Base-by-base conservation (phyloP, 179 eudicot species). In the Silene noctiflora region DNA sequence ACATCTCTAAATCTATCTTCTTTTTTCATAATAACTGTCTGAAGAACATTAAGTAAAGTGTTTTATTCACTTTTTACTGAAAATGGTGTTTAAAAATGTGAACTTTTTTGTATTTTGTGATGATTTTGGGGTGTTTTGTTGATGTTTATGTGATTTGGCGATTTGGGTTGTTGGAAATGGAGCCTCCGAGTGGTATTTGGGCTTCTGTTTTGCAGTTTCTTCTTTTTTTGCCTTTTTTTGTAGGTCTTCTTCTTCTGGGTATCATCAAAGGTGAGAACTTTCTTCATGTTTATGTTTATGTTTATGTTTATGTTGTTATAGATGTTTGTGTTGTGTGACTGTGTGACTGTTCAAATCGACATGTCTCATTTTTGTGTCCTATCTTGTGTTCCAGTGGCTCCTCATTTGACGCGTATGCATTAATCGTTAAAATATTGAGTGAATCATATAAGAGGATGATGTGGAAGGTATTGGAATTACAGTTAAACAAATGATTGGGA, bases 171-270 rank as follows among this genome's bases (percentile, higher is more conserved):
- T 53, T 56, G 60, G 61, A 35, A 81, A 94, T 94, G 97, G 98
- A 92, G 83, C 96, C 94, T 66, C 91, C 97, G 31, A 86, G 82
- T 29, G 91, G 97, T n/a, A 3, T 92, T 72, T 85, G 82, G 85
- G 79, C 90, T 83, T 87, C 89, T 85, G 33, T 91, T 48, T 88
- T 92, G 90, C 88, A 84, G 79, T 91, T 94, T 77, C 66, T 92
- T n/a, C 80, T 85, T 19, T 94, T 94, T 89, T 80, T 94, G 82
- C 97, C 97, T 33, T 93, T 60, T 81, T 94, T 94, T 72, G 78
- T 87, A 73, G 98, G 94, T n/a, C 94, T 94, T 85, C 91, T 94
- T 56, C 76, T 94, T 79, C 90, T 92, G 44, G 98, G 97, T 62
- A 70, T 83, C 65, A 71, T 92, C 68, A 94, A 94, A 92, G 98